phyloP scores from a whole-genome alignment of 2,329 filamentous ascomycete genomes.

The Trichoderma sp. region DNA sequence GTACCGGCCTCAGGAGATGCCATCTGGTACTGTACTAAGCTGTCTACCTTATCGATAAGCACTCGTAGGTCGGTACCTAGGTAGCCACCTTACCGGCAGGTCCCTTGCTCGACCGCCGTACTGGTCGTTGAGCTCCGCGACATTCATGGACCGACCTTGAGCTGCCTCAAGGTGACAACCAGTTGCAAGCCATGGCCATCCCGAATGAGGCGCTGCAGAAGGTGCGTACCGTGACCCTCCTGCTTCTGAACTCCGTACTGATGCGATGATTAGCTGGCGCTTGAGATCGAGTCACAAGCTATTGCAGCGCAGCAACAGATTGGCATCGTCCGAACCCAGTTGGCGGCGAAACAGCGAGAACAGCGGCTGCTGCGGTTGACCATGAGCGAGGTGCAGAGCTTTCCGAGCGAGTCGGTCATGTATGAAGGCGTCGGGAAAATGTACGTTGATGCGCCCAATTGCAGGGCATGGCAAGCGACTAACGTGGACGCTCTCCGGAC shows the following conservation, averaged over 20 bases:
- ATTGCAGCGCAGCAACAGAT: constrained; percentile 90
- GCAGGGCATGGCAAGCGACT: constrained; percentile 5
- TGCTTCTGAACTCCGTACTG: neutral
- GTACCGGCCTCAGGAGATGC: neutral
- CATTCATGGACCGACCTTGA: constrained; percentile 3
- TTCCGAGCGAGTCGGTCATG: constrained; percentile 75
- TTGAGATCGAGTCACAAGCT: constrained; percentile 92
- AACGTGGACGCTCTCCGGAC: constrained; percentile 8
- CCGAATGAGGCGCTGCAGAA: constrained; percentile 93
- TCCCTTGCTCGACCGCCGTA: neutral
- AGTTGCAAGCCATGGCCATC: constrained; percentile 70
- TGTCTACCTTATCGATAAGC: no score
- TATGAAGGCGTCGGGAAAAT: constrained; percentile 98
- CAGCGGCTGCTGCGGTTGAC: constrained; percentile 87
- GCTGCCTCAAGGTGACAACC: neutral
- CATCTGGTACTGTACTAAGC: no score
- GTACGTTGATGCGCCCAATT: constrained; percentile 53
- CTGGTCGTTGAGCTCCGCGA: neutral
- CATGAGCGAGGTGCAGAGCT: constrained; percentile 73
- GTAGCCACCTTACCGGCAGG: neutral
- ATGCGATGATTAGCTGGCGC: constrained; percentile 65
- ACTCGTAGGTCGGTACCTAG: no score
- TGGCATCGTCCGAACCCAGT: constrained; percentile 79
- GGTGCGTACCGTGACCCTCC: constrained; percentile 51
- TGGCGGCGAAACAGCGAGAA: constrained; percentile 83